A percentile compares a stretch with the other conserved stretches of the same genome.
These are phyloP conservation scores for Yarrowia bubula DNA, from an alignment of 805 yeast species.

Conservation along the genomic window DNA sequence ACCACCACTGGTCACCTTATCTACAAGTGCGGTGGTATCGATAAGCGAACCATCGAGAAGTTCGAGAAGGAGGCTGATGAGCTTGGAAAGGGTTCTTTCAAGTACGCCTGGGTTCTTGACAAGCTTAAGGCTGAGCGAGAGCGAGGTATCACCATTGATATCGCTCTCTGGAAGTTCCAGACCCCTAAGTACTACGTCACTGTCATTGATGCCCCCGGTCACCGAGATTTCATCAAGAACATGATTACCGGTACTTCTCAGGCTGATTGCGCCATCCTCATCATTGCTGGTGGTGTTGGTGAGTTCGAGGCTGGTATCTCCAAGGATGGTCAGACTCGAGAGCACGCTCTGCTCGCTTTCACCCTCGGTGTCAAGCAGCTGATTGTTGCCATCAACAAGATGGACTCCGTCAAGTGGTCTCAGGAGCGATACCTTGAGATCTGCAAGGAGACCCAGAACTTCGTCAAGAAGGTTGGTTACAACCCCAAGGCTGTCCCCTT, in stretches of 20 bases:
- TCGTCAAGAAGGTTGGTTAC: conserved; percentile 84
- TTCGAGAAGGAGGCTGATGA: conserved; percentile 98
- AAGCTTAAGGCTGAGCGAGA: conserved; percentile 94
- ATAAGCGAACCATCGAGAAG: conserved; percentile 98
- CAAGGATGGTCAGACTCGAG: conserved; percentile 93
- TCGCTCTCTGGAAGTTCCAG: conserved; percentile 90
- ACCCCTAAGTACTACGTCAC: conserved; percentile 87
- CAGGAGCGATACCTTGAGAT: conserved; percentile 78
- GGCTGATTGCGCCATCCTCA: conserved; percentile 88
- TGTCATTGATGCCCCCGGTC: conserved; percentile 94
- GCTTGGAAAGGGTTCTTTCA: conserved; percentile 95
- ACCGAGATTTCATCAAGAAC: conserved; percentile 94
- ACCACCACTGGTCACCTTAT: conserved; percentile 99
- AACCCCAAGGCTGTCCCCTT: conserved; percentile 78
- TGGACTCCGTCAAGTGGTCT: conserved; percentile 90
- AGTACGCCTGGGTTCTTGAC: conserved; percentile 97
- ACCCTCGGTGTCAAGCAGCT: conserved; percentile 85
- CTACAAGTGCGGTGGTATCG: conserved; percentile 98
- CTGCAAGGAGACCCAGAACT: conserved; percentile 70
- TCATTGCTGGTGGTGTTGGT: conserved; percentile 90
- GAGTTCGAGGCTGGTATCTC: conserved; percentile 96
- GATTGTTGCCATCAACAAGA: conserved; percentile 90
- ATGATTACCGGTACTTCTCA: conserved; percentile 95
- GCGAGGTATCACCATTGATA: conserved; percentile 95
- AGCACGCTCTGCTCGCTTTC: conserved; percentile 87